Evolutionary conservation across 2,329 filamentous ascomycete genomes (phyloP), one percentile per base, ranked within the genome.

Genomic region (Fusarium subglutinans): DNA sequence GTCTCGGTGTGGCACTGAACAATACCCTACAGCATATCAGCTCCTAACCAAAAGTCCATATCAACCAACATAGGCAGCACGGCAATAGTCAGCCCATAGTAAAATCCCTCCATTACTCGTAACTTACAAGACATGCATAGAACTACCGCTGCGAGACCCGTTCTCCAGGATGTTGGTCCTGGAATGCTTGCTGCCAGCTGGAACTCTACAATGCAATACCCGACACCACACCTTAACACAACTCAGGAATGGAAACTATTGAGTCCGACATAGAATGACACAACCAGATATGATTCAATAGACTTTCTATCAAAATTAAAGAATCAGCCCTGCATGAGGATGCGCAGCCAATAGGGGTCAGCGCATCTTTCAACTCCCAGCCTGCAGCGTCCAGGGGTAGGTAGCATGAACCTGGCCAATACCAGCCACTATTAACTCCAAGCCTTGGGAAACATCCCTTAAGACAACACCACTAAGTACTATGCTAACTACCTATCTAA

Each of bases 361-460:
- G 54, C 53, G n/a, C 43, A 55, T 48, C 28, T 30, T 18, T 63
- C 37, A 53, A 57, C 54, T 64, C 30, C 59, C 64, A 72, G 50
- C 54, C 59, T 57, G 71, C 68, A 72, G 50, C 38, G 22, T 69
- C 62, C 72, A 70, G 68, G 72, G 72, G 71, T 44, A 43, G 64
- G 71, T 44, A 43, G 64, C 48, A 72, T 66, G 26, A 66, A 66
- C 43, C 50, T 53, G 53, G 55, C 51, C 44, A 59, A 59, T 63
- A 44, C 38, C 38, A 64, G 30, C 33, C 33, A 50, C 43, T 48
- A 55, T 38, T 48, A 40, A 55, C 44, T 37, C 30, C 38, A 63
- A 65, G 57, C 64, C 43, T 69, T 37, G 15, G 41, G 40, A 58
- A 28, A 28, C 54, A 57, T 55, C 66, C 51, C 66, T 64, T 69